Evolutionary conservation across 164 flowering plant genomes (phyloP).

Genomic region (Pachysandra terminalis): DNA sequence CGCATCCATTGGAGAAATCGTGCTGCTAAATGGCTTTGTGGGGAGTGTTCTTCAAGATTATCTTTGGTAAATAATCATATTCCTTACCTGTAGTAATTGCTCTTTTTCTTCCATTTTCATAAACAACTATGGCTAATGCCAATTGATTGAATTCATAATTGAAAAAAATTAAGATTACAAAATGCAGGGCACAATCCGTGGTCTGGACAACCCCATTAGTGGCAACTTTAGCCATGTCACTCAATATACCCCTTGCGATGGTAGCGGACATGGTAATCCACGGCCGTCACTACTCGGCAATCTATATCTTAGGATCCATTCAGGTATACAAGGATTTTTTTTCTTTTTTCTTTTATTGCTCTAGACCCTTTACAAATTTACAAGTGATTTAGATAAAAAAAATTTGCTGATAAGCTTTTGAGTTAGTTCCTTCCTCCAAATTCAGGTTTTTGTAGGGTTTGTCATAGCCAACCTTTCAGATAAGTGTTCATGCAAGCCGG

Average conservation of each 20-base stretch:
- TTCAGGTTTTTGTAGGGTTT: conserved; percentile 68
- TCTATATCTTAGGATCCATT: conserved; percentile 55
- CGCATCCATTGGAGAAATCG: conserved; percentile 32
- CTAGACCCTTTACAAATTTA: neutral
- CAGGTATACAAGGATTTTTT: conserved; percentile 54
- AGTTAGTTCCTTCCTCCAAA: neutral
- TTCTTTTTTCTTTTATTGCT: neutral
- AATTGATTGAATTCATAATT: neutral
- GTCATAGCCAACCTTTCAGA: conserved; percentile 55
- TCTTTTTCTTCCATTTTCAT: neutral
- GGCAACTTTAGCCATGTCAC: conserved; percentile 64
- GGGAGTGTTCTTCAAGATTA: conserved; percentile 66
- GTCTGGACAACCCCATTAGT: conserved; percentile 75
- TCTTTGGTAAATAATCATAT: conserved; percentile 39
- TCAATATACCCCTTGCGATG: conserved; percentile 74
- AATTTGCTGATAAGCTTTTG: neutral
- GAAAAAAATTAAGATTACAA: neutral
- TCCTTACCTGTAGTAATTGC: neutral
- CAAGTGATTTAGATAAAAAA: neutral
- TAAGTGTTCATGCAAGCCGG: conserved; percentile 24
- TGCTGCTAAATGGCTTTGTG: conserved; percentile 49
- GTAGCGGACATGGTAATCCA: conserved; percentile 66
- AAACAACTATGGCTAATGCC: neutral
- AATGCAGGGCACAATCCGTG: conserved; percentile 61
- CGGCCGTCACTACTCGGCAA: conserved; percentile 54